Evolutionary conservation across 139 green algal genomes (phyloP).

Genomic region (Micractinium conductrix): DNA sequence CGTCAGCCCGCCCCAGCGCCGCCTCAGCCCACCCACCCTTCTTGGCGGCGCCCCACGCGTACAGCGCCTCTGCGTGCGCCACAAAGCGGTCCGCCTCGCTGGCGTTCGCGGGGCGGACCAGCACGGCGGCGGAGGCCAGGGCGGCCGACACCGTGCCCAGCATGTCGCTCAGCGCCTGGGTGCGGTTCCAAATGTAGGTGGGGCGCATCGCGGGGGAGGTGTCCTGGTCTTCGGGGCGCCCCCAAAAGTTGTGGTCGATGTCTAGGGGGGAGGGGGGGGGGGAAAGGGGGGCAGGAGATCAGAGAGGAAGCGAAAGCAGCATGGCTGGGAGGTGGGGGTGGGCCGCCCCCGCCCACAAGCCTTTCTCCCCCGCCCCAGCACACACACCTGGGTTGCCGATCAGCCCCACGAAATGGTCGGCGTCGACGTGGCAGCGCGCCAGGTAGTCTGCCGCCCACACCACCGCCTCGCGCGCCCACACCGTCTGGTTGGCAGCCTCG

Average conservation of each 20-base stretch:
- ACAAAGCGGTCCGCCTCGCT: no score
- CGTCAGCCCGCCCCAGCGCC: no score
- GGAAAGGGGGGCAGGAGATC: not conserved
- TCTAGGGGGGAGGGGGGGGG: not conserved
- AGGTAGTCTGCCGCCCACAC: slow-evolving; percentile 27
- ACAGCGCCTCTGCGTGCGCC: no score
- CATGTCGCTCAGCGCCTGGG: no score
- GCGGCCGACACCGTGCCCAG: not conserved
- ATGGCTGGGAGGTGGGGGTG: no score
- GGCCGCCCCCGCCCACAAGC: not conserved
- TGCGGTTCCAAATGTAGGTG: slow-evolving; percentile 17
- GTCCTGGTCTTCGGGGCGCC: slow-evolving; percentile 35
- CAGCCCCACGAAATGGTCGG: slow-evolving; percentile 5
- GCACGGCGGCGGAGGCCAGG: no score
- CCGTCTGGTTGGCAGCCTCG: not conserved
- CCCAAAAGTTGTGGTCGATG: slow-evolving; percentile 45
- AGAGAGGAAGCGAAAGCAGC: not conserved
- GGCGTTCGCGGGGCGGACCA: no score
- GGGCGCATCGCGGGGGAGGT: slow-evolving; percentile 5
- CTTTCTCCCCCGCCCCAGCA: not conserved
- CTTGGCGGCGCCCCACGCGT: not conserved
- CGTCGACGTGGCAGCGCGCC: not conserved
- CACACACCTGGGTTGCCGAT: slow-evolving; percentile 28
- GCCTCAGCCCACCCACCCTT: no score
- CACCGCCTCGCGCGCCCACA: not conserved